Evolutionary conservation across 768 basidiomycete species (phyloP).

Genomic region (Termitomyces sp.): DNA sequence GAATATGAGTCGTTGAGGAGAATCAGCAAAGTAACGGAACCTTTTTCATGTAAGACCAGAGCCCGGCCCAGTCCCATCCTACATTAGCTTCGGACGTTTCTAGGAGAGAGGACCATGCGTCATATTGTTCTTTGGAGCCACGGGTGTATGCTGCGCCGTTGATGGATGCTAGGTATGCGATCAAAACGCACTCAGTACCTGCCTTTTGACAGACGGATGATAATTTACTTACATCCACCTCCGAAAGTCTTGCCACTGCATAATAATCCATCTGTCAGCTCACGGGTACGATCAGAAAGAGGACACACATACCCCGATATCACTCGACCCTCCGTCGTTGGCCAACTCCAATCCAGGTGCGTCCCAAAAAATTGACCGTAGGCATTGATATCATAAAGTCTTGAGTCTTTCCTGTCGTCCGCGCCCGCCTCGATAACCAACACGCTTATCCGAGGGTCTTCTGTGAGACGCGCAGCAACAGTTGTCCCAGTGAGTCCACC

Average conservation of each 20-base stretch:
- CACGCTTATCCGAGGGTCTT: slow-evolving; percentile 35
- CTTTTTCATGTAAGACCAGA: slow-evolving; percentile 44
- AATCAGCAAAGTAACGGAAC: slow-evolving; percentile 14
- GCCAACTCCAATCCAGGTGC: slow-evolving; percentile 41
- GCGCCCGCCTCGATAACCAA: slow-evolving; percentile 47
- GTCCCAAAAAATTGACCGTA: slow-evolving; percentile 36
- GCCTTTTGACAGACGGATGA: background rate
- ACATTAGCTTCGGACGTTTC: slow-evolving; percentile 33
- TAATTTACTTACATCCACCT: slow-evolving; percentile 27
- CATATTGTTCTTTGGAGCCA: slow-evolving; percentile 38
- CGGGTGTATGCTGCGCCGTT: slow-evolving; percentile 44
- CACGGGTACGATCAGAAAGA: background rate
- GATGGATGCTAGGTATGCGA: slow-evolving; percentile 30
- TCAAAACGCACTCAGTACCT: background rate
- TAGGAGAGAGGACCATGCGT: slow-evolving; percentile 33
- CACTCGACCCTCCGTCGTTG: slow-evolving; percentile 32
- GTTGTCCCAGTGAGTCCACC: slow-evolving; percentile 43
- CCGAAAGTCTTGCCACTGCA: slow-evolving; percentile 45
- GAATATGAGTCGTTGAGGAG: background rate
- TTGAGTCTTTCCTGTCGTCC: slow-evolving; percentile 36
- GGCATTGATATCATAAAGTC: slow-evolving; percentile 40
- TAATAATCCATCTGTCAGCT: background rate
- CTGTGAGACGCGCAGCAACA: slow-evolving; percentile 42
- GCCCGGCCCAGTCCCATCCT: slow-evolving; percentile 42
- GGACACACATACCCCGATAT: slow-evolving; percentile 30